These are phyloP conservation scores for Vigna angularis DNA, from an alignment of 306 rosid species.

Conservation along the genomic window DNA sequence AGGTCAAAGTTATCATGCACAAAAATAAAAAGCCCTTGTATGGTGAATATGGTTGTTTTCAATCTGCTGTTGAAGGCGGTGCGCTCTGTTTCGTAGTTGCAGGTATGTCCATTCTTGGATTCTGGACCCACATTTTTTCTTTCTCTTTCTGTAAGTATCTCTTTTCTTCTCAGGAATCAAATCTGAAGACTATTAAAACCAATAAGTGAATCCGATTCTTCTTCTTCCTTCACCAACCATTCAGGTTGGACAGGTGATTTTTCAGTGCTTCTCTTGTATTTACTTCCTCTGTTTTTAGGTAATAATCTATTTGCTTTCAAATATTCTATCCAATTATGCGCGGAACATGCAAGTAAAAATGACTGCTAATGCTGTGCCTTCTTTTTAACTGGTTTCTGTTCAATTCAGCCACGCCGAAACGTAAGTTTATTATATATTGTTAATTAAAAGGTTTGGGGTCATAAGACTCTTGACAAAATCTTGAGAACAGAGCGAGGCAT, in stretches of 20 bases:
- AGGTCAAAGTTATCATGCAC: neutral
- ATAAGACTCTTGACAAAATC: neutral
- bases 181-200: neutral
- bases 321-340: neutral
- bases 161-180: neutral
- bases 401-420: neutral
- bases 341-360: neutral
- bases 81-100: neutral
- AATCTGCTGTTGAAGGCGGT: neutral
- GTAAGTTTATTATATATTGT: neutral
- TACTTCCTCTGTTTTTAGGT: neutral
- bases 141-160: neutral
- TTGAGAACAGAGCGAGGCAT: neutral
- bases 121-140: neutral
- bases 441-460: neutral
- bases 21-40: neutral
- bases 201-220: conserved; percentile 15
- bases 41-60: neutral
- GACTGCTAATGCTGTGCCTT: neutral
- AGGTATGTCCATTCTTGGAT: neutral
- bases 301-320: neutral
- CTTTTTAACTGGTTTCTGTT: neutral
- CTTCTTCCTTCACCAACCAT: conserved; percentile 2
- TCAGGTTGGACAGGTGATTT: neutral
- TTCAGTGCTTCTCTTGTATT: neutral